These are phyloP conservation scores for Hericium rajendrae DNA, from an alignment of 768 basidiomycete species.

Conservation along the genomic window DNA sequence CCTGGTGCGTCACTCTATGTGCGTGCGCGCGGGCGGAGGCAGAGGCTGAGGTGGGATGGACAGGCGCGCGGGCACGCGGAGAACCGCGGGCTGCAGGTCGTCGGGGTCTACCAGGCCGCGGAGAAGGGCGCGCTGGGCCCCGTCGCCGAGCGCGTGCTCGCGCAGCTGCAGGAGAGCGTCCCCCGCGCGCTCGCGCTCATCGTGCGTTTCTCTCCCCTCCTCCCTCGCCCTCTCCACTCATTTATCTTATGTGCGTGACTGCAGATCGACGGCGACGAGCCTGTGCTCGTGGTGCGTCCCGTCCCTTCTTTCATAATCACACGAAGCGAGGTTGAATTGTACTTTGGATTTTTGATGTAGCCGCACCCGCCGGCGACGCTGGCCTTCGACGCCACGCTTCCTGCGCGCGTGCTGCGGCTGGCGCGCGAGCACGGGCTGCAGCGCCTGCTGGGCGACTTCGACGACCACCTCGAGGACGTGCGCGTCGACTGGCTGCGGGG, in stretches of 20 bases:
- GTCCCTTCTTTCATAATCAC: not conserved
- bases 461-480: constrained; percentile 74
- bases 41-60: too few relatives aligned
- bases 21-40: too few relatives aligned
- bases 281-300: constrained; percentile 9
- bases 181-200: constrained; percentile 59
- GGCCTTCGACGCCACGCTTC: constrained; percentile 27
- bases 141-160: constrained; percentile 50
- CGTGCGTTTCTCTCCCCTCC: constrained; percentile 28
- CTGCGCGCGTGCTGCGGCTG: constrained; percentile 36
- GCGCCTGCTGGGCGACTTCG: constrained; percentile 64
- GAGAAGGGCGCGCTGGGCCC: constrained; percentile 26
- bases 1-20: constrained; percentile 36
- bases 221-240: not conserved
- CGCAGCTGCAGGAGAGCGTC: constrained; percentile 57
- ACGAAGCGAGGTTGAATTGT: too few relatives aligned
- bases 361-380: not conserved
- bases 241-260: not conserved
- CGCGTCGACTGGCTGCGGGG: constrained; percentile 41
- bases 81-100: constrained; percentile 40
- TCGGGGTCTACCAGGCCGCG: constrained; percentile 72
- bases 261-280: not conserved
- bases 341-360: too few relatives aligned
- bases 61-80: constrained; percentile 56
- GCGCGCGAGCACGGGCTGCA: constrained; percentile 44